phyloP scores from a whole-genome alignment of 1,139 yeast genomes.

The Zygosaccharomyces pseudobailii region DNA sequence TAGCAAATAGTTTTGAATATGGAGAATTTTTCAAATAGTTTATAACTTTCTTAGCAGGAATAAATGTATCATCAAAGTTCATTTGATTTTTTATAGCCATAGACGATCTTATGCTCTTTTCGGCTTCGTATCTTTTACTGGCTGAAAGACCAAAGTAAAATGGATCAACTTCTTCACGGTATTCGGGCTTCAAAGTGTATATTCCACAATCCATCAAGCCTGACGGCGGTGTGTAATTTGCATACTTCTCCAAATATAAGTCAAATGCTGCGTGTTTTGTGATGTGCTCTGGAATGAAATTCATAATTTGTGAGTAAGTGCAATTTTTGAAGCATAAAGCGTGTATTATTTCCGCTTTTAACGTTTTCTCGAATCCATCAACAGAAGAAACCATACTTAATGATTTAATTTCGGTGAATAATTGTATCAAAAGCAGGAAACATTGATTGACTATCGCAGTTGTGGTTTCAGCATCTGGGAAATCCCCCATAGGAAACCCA shows the following conservation, averaged over 20 bases:
- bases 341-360: slow-evolving; percentile 71
- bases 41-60: slow-evolving; percentile 44
- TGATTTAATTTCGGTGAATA: slow-evolving; percentile 64
- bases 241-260: slow-evolving; percentile 52
- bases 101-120: slow-evolving; percentile 36
- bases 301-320: slow-evolving; percentile 65
- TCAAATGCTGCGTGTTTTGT: slow-evolving; percentile 72
- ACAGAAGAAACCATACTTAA: slow-evolving; percentile 49
- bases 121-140: slow-evolving; percentile 74
- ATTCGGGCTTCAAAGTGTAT: slow-evolving; percentile 60
- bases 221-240: slow-evolving; percentile 60
- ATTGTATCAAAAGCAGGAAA: slow-evolving; percentile 60
- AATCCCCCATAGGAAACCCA: slow-evolving; percentile 39
- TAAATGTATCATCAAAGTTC: slow-evolving; percentile 43
- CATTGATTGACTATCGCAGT: slow-evolving; percentile 76
- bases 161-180: slow-evolving; percentile 60
- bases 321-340: slow-evolving; percentile 69
- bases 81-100: slow-evolving; percentile 36
- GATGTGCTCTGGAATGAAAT: slow-evolving; percentile 71
- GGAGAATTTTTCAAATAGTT: slow-evolving; percentile 34
- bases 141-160: slow-evolving; percentile 75
- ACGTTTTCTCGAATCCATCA: slow-evolving; percentile 48
- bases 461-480: slow-evolving; percentile 43
- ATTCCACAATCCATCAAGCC: slow-evolving; percentile 63
- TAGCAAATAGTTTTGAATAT: slow-evolving; percentile 40